These are phyloP conservation scores for Babesia gibsoni DNA, from an alignment of 169 alveolate genomes.

Conservation along the genomic window DNA sequence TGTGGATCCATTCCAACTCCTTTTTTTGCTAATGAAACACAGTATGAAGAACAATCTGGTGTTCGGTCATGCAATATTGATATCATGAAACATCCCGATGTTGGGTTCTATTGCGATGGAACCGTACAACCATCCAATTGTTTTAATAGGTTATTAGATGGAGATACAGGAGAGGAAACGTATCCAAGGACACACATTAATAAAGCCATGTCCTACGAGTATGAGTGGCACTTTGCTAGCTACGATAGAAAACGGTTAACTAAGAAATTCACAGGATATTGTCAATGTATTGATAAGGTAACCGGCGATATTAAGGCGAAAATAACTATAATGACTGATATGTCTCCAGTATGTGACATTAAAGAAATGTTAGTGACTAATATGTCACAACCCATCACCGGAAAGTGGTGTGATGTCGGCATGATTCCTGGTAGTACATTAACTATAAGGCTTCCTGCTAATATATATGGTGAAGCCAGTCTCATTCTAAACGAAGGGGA, in stretches of 20 bases:
- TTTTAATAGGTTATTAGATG: too few relatives aligned
- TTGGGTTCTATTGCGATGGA: constrained; percentile 9
- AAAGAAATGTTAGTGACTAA: not conserved
- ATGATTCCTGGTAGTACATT: not conserved
- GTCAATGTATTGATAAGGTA: not conserved
- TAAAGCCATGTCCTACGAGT: too few relatives aligned
- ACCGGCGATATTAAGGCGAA: not conserved
- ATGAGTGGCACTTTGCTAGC: too few relatives aligned
- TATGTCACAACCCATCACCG: not conserved
- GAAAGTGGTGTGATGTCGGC: not conserved
- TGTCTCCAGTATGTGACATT: constrained; percentile 3
- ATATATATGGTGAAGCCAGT: too few relatives aligned
- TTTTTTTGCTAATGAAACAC: not conserved
- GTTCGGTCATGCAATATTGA: constrained; percentile 6
- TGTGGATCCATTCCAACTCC: not conserved
- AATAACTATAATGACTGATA: not conserved
- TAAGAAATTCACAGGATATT: not conserved
- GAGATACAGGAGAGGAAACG: too few relatives aligned
- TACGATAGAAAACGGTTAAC: too few relatives aligned
- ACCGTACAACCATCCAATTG: not conserved
- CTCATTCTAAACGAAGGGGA: too few relatives aligned
- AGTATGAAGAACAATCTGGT: not conserved
- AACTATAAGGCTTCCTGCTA: not conserved
- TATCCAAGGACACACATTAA: too few relatives aligned
- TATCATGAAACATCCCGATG: not conserved